Conservation (phyloP, 169 alveolate genomes). For the Theileria orientalis region DNA sequence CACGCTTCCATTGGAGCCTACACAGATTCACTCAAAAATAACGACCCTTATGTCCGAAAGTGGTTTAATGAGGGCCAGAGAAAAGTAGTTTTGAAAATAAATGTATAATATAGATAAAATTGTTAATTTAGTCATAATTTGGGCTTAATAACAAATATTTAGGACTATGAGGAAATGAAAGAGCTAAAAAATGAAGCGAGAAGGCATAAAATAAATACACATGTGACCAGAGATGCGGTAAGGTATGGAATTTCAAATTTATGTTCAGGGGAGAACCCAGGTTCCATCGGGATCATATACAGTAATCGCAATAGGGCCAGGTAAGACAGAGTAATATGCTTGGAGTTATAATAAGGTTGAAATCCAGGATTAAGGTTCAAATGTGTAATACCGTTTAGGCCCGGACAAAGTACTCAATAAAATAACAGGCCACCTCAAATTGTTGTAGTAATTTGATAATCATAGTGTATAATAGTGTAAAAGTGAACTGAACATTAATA, state of each 20-base stretch:
- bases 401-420: conserved; percentile 72
- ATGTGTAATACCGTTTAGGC: conserved; percentile 33
- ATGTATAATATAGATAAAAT: conserved; percentile 13
- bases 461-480: neutral
- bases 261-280: conserved; percentile 86
- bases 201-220: conserved; percentile 29
- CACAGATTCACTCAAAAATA: conserved; percentile 27
- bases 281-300: conserved; percentile 88
- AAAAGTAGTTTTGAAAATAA: conserved; percentile 58
- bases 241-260: neutral
- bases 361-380: neutral
- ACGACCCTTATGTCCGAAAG: conserved; percentile 39
- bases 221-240: conserved; percentile 64
- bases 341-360: neutral
- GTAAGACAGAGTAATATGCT: conserved; percentile 20
- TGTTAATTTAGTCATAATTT: no score
- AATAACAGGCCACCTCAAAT: conserved; percentile 76
- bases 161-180: conserved; percentile 63
- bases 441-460: conserved; percentile 42
- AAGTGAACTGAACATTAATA: neutral
- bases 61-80: conserved; percentile 60
- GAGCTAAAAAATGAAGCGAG: conserved; percentile 35
- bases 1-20: conserved; percentile 89
- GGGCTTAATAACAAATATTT: neutral
- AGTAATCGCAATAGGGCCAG: conserved; percentile 92